Base-by-base conservation (phyloP, 2,329 filamentous ascomycete genomes). In the Aureobasidium sp. region DNA sequence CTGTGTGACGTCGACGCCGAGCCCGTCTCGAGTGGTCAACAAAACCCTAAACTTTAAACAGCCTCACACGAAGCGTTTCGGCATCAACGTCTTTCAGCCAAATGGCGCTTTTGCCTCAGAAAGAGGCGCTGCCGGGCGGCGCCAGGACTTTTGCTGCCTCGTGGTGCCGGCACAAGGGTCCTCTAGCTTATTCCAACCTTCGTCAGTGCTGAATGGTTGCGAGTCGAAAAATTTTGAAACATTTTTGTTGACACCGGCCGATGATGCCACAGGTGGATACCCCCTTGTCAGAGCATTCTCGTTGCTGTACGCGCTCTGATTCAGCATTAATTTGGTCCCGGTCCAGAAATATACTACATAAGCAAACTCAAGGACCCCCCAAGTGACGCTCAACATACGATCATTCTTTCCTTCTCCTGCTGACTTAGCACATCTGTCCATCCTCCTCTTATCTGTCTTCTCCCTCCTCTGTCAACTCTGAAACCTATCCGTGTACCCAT, bases 191-290 rank as follows among this genome's bases (percentile, higher is more conserved):
- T 60, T 60, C 45, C 45, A 60, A 58, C 35, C 57, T 60, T 50
- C 45, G 57, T 60, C 57, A 60, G 50, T 49, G 57, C 44, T 60
- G 57, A 60, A 42, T 60, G 57, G 44, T 33, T 60, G 45, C 44
- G 57, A 60, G 40, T 49, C 44, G 14, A 48, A 59, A 58, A 59
- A 48, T 17, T 59, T 59, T 19, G 31, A 60, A 58, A 60, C 57
- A 60, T 60, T 60, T 60, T 42, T 50, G 57, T 60, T 60, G 59
- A 54, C 48, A 61, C 39, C 59, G 48, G 59, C 42, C 57, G 59
- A 61, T 61, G 59, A 61, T 61, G 59, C 59, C 59, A 61, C 59
- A 27, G 40, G 59, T 61, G 59, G 59, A 48, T 45, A 54, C 59
- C 37, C 42, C 48, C 48, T 52, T 54, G 40, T 45, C 59, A 61